Base-by-base conservation (phyloP, 495 filamentous ascomycete species). In the Chaetomidium leptoderma region DNA sequence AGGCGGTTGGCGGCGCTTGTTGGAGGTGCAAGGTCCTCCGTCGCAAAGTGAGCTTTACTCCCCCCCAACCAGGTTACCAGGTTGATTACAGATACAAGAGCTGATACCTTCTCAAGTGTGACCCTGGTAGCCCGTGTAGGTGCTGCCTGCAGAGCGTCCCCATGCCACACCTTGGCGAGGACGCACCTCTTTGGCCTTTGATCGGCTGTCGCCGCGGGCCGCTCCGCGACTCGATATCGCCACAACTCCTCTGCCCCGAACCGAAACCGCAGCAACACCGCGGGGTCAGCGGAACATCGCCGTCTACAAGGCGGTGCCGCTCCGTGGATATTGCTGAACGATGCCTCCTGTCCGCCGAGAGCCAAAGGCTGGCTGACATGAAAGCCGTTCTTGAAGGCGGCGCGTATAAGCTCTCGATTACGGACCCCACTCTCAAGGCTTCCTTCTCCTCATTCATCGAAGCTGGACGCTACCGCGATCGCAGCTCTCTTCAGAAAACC, bases 1-100 rank as follows among this genome's bases (percentile, higher is more conserved):
- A 70, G 29, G 55, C 26, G 0, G 67, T 51, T 9, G 63, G 65
- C 13, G 65, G 68, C 27, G 68, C 70, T 16, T 73, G 70, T 47
- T 73, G 70, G 70, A 60, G 70, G 58, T 73, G 70, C 53, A 70
- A 64, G 33, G 65, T 71, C 8, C 63, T 73, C 26, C 62, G 68
- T 24, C 64, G 68, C 46, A 66, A 65, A 61, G 69, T 70, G 58
- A 55, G 56, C 16, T 24, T 23, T 16, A 7, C 23, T 16, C 6
- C 17, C 13, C n/a, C n/a, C n/a, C n/a, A n/a, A n/a, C n/a, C n/a
- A 26, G 4, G 6, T 6, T n/a, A 1, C 6, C n/a, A n/a, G 42
- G 19, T 32, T 4, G 21, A 3, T 16, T 49, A 14, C n/a, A 35
- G 5, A 53, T 23, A 13, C 32, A 11, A 52, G n/a, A 35, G 21